Base-by-base conservation (phyloP, 345 rosid species). In the Salix purpurea region DNA sequence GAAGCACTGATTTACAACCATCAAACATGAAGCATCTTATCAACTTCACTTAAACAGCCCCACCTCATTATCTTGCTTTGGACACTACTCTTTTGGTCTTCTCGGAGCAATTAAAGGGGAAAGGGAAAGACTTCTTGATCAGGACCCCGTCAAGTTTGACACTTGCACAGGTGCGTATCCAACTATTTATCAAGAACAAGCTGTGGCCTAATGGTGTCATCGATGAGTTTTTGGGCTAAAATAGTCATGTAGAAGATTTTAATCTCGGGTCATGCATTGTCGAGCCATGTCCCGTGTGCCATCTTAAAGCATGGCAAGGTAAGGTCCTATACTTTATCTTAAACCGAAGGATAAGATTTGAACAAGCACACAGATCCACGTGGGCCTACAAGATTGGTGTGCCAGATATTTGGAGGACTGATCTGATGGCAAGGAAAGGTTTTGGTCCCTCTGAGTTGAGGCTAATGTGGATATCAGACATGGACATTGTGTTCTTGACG, bases 221-320 rank as follows among this genome's bases (percentile, higher is more conserved):
- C 50, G 12, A 12, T 32, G 34, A 62, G 77, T n/a, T 71, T 12
- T 19, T 24, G 54, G 71, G 6, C 52, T 73, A 15, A 23, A 72
- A 61, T 24, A 40, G 65, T 66, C 32, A 18, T 12, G 54, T 37
- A 37, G 69, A 52, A 76, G 76, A 68, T 71, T 39, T 32, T 19
- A 46, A 75, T 66, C 50, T 28, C 11, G 54, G 72, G 85, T 86
- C 82, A 64, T 15, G 40, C 80, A 64, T 15, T 28, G 75, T 79
- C 84, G 5, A 77, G 81, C 83, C 89, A 76, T 77, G 90, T 83
- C 81, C 79, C 70, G 30, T 46, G 65, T 85, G 91, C 84, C 83
- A 79, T 82, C 82, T 73, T 76, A 84, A 87, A 89, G 89, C 75
- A 65, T 67, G 72, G 81, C 90, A 85, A 48, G 4, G 74, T 36